phyloP scores from a whole-genome alignment of 2,329 filamentous ascomycete species.

The Ceratocystis papillata region DNA sequence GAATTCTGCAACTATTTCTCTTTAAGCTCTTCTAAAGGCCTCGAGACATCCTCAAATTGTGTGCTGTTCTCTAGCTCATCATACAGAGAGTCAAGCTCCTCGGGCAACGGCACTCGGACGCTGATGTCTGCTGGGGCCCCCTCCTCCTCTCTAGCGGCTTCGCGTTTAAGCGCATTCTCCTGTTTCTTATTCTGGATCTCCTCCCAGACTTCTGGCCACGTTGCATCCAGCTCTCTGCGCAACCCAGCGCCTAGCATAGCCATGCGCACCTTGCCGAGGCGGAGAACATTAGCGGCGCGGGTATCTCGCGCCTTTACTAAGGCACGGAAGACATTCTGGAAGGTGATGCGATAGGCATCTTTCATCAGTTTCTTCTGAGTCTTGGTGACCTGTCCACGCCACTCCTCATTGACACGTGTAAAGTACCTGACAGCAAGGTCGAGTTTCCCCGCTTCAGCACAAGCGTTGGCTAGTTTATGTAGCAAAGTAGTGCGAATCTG shows the following conservation, averaged over 20 bases:
- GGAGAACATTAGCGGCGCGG: conserved; percentile 8
- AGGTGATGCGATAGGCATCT: conserved; percentile 23
- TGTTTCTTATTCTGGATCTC: conserved; percentile 12
- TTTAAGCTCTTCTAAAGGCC: background rate
- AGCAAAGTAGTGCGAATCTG: conserved; percentile 20
- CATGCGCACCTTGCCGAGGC: conserved; percentile 19
- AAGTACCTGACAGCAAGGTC: conserved; percentile 30
- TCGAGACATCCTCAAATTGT: conserved; percentile 15
- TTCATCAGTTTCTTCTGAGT: conserved; percentile 17
- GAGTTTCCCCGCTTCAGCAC: conserved; percentile 29
- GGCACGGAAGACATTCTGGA: conserved; percentile 23
- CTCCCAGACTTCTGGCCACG: conserved; percentile 19
- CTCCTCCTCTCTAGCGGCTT: background rate
- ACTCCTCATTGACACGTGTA: conserved; percentile 14
- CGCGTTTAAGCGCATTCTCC: conserved; percentile 13
- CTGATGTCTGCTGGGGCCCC: background rate
- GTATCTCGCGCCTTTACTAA: conserved; percentile 9
- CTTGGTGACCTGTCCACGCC: conserved; percentile 14
- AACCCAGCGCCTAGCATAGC: conserved; percentile 15
- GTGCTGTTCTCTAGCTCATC: background rate
- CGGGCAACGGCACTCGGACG: background rate
- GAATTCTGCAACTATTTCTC: background rate
- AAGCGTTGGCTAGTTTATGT: conserved; percentile 29
- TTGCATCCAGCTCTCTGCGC: conserved; percentile 20
- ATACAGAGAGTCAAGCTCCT: conserved; percentile 15